A percentile compares a stretch with the other conserved stretches of the same genome.
These are phyloP conservation scores for Singerocomus rubriflavus DNA, from an alignment of 1,284 basidiomycete species.

Conservation along the genomic window DNA sequence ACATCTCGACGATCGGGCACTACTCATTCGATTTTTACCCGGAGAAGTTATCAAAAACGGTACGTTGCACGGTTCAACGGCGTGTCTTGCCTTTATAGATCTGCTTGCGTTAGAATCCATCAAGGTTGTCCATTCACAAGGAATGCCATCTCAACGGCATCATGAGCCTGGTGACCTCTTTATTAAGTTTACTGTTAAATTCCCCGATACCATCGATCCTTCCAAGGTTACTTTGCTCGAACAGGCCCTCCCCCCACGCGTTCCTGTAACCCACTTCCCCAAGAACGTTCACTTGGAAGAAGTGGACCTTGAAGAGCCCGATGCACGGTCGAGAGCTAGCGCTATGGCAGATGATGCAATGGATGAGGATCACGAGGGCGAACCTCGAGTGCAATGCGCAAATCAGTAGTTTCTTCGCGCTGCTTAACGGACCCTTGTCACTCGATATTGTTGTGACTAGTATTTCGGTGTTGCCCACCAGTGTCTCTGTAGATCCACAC, in stretches of 20 bases:
- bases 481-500: constrained; percentile 28
- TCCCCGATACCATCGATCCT: constrained; percentile 83
- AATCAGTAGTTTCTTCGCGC: constrained; percentile 56
- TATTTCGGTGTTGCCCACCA: constrained; percentile 21
- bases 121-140: constrained; percentile 92
- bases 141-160: constrained; percentile 98
- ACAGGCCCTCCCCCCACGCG: constrained; percentile 81
- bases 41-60: constrained; percentile 96
- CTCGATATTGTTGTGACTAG: constrained; percentile 17
- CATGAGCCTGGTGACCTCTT: constrained; percentile 96
- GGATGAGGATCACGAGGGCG: constrained; percentile 80
- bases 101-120: constrained; percentile 58
- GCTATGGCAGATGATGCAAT: constrained; percentile 62
- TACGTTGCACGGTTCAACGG: constrained; percentile 36
- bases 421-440: constrained; percentile 14
- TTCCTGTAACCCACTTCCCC: constrained; percentile 64
- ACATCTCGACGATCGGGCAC: constrained; percentile 91
- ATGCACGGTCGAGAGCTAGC: constrained; percentile 68
- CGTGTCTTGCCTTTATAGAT: constrained; percentile 8
- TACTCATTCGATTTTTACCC: constrained; percentile 82
- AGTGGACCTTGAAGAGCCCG: constrained; percentile 80
- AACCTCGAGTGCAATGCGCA: constrained; percentile 81
- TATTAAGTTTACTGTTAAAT: constrained; percentile 84
- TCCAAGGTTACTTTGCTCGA: constrained; percentile 77
- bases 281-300: constrained; percentile 80